phyloP scores from a whole-genome alignment of 1,284 basidiomycete genomes.

The Papiliotrema flavescens region DNA sequence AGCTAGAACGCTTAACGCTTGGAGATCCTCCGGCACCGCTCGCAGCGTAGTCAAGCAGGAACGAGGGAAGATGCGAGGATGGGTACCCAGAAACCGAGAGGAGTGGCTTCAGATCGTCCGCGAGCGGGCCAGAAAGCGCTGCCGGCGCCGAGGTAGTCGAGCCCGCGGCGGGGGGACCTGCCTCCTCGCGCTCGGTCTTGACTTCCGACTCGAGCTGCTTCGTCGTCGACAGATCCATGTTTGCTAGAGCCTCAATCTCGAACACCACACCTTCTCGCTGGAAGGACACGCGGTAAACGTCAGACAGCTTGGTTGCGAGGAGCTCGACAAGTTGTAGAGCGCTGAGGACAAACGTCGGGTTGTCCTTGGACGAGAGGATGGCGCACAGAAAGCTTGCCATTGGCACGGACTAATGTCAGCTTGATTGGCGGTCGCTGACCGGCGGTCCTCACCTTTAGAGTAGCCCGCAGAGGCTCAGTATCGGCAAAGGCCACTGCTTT shows the following conservation, averaged over 20 bases:
- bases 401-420: constrained; percentile 66
- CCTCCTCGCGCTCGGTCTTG: constrained; percentile 27
- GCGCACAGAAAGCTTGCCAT: constrained; percentile 89
- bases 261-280: constrained; percentile 89
- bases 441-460: constrained; percentile 61
- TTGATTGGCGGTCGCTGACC: neutral
- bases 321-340: constrained; percentile 89
- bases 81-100: constrained; percentile 20
- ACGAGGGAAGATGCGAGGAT: constrained; percentile 32
- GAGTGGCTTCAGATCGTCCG: constrained; percentile 24
- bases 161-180: constrained; percentile 4
- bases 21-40: constrained; percentile 38
- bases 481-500: constrained; percentile 87
- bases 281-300: constrained; percentile 80
- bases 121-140: constrained; percentile 2
- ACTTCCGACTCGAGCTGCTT: constrained; percentile 21
- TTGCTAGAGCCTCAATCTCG: constrained; percentile 74
- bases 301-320: constrained; percentile 72
- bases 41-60: constrained; percentile 17
- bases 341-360: constrained; percentile 74
- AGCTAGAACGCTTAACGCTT: constrained; percentile 31
- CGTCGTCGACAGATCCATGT: constrained; percentile 55
- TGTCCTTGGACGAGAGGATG: constrained; percentile 84
- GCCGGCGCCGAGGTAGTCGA: constrained; percentile 4
- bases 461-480: constrained; percentile 65